These are phyloP conservation scores for Psilocybe azurescens DNA, from an alignment of 768 basidiomycete genomes.

Conservation along the genomic window DNA sequence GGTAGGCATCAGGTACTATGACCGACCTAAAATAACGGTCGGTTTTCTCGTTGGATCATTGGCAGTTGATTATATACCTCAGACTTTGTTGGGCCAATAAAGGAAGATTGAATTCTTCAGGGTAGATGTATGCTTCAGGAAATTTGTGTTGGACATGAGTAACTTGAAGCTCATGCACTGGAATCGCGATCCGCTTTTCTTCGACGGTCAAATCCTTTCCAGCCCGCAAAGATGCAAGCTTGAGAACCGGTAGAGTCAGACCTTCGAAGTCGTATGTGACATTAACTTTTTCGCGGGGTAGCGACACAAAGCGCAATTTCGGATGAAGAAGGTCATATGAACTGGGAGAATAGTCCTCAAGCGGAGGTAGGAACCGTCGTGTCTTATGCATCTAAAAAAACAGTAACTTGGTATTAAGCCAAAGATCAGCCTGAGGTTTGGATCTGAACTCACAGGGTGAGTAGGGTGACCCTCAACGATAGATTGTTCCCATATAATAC, in stretches of 20 bases:
- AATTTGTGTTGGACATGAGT: conserved; percentile 56
- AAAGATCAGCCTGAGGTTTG: neutral
- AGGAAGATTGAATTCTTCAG: conserved; percentile 46
- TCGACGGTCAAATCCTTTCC: conserved; percentile 37
- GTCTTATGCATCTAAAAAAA: conserved; percentile 60
- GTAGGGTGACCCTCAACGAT: conserved; percentile 66
- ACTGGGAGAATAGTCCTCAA: conserved; percentile 50
- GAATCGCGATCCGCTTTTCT: conserved; percentile 45
- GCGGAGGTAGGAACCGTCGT: conserved; percentile 55
- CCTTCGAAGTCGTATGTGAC: conserved; percentile 58
- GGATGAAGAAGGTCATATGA: conserved; percentile 54
- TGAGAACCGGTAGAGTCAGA: conserved; percentile 44
- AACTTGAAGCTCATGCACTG: conserved; percentile 61
- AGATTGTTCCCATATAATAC: conserved; percentile 65
- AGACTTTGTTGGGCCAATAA: conserved; percentile 59
- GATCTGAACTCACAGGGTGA: conserved; percentile 48
- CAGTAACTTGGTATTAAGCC: neutral
- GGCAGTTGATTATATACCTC: conserved; percentile 36
- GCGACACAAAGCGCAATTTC: conserved; percentile 49
- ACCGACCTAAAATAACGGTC: conserved; percentile 46
- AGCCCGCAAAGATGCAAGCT: conserved; percentile 42
- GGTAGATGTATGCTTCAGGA: conserved; percentile 46
- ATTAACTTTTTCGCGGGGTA: conserved; percentile 47
- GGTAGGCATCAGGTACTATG: conserved; percentile 50
- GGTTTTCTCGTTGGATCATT: neutral